These are phyloP conservation scores for Grigorovia transvaalensis DNA, from an alignment of 805 yeast species.

Conservation along the genomic window DNA sequence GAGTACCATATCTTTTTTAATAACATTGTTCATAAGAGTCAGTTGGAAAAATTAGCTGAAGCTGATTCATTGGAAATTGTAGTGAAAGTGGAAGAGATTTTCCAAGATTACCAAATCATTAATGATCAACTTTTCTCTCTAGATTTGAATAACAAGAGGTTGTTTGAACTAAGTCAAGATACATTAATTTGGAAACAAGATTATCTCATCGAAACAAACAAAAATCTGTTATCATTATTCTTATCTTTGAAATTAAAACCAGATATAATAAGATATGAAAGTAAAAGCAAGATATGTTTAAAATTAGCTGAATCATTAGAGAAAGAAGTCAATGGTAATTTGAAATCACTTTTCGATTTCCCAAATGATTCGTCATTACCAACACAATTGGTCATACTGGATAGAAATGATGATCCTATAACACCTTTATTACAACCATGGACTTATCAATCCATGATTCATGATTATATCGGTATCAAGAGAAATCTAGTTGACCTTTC, in stretches of 20 bases:
- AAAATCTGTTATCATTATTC: slow-evolving; percentile 21
- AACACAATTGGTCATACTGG: slow-evolving; percentile 66
- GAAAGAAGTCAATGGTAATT: slow-evolving; percentile 44
- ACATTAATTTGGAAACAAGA: slow-evolving; percentile 21
- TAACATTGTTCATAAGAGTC: slow-evolving; percentile 63
- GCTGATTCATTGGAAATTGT: slow-evolving; percentile 81
- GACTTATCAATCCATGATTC: slow-evolving; percentile 98
- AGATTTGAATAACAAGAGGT: slow-evolving; percentile 18
- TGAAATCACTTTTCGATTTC: slow-evolving; percentile 58
- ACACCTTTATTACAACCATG: slow-evolving; percentile 91
- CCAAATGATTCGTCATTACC: slow-evolving; percentile 36
- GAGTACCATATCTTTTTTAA: slow-evolving; percentile 70
- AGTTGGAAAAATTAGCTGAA: slow-evolving; percentile 80
- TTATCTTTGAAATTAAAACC: slow-evolving; percentile 72
- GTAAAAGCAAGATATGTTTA: slow-evolving; percentile 52
- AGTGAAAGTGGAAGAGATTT: slow-evolving; percentile 65
- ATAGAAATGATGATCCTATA: slow-evolving; percentile 81
- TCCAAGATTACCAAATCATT: slow-evolving; percentile 70
- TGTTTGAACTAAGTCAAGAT: slow-evolving; percentile 15
- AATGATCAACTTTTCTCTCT: slow-evolving; percentile 56
- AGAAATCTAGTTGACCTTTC: slow-evolving; percentile 71
- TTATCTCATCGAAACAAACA: slow-evolving; percentile 16
- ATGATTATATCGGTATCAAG: slow-evolving; percentile 74
- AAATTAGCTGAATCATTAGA: slow-evolving; percentile 60
- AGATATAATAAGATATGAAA: slow-evolving; percentile 57